A percentile compares a stretch with the other conserved stretches of the same genome.
These are phyloP conservation scores for Rostrohypoxylon terebratum DNA, from an alignment of 495 filamentous ascomycete genomes.

Conservation along the genomic window DNA sequence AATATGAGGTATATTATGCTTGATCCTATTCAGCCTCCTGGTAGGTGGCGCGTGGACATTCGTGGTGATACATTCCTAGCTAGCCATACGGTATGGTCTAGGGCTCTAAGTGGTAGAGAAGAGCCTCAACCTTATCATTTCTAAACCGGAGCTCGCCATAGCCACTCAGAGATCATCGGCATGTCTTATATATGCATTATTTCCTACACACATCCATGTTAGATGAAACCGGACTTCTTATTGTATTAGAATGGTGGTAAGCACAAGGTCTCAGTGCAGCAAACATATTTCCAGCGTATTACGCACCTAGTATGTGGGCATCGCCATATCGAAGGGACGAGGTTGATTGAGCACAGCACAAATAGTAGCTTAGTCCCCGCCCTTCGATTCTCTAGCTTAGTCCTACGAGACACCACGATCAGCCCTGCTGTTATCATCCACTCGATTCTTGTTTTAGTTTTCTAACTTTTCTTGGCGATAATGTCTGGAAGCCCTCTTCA, in stretches of 20 bases:
- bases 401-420: not conserved
- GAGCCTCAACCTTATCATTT: conserved; percentile 20
- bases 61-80: not conserved
- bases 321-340: not conserved
- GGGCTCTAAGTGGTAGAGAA: not conserved
- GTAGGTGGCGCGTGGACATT: not conserved
- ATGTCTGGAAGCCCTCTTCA: conserved; percentile 28
- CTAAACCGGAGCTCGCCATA: not conserved
- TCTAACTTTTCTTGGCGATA: not conserved
- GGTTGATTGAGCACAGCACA: not conserved
- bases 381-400: not conserved
- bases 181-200: not conserved
- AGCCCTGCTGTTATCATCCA: not conserved
- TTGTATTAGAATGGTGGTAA: not conserved
- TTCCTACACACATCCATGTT: not conserved
- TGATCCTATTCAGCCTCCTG: not conserved
- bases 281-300: not conserved
- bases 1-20: not conserved
- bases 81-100: not conserved
- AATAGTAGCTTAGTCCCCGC: conserved; percentile 6
- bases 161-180: conserved; percentile 4
- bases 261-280: not conserved
- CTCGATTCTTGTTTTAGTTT: not conserved
- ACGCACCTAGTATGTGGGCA: not conserved
- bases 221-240: not conserved